Evolutionary conservation across 306 rosid genomes (phyloP), one percentile per base, ranked within the genome.

Genomic region (Quercus suber): DNA sequence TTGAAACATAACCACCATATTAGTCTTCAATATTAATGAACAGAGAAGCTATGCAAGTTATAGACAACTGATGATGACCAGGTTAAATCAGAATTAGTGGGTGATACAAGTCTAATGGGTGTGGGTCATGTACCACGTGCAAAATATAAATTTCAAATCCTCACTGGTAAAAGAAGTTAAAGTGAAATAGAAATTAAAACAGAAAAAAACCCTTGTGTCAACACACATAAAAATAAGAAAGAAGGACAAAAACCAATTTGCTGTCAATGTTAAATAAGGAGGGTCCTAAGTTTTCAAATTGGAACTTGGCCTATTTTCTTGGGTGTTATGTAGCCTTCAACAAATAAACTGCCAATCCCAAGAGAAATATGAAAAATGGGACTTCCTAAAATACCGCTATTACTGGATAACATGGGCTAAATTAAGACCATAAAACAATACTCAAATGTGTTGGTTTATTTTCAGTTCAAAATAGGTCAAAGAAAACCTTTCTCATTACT

Each of bases 11-110:
- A 74, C 67, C 49, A 43, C 21, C 33, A 19, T 67, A 76, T 76
- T 76, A 53, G 53, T 82, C 75, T 60, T 69, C 80, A 71, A 70
- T 43, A 77, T 75, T 71, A 82, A 71, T 33, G 79, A n/a, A 78
- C 55, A 74, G 76, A 49, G 61, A 37, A 63, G 59, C 30, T 60
- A 75, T 55, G 73, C 7, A 78, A 73, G 43, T 73, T 15, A 58
- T 73, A 6, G 70, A 43, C 52, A 3, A 6, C 4, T 4, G 71
- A 30, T 8, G 20, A 28, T 49, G 6, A 69, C 49, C 68, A 33
- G 56, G 28, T 20, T 25, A 69, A 53, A 20, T 18, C 17, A 53
- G 49, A 58, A 69, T 23, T 37, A 55, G 35, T 53, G 56, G 20
- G 31, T 31, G 28, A n/a, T 33, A 69, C 30, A 37, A 56, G 55